These are phyloP conservation scores for Ilyonectria destructans DNA, from an alignment of 2,329 filamentous ascomycete genomes.

Conservation along the genomic window DNA sequence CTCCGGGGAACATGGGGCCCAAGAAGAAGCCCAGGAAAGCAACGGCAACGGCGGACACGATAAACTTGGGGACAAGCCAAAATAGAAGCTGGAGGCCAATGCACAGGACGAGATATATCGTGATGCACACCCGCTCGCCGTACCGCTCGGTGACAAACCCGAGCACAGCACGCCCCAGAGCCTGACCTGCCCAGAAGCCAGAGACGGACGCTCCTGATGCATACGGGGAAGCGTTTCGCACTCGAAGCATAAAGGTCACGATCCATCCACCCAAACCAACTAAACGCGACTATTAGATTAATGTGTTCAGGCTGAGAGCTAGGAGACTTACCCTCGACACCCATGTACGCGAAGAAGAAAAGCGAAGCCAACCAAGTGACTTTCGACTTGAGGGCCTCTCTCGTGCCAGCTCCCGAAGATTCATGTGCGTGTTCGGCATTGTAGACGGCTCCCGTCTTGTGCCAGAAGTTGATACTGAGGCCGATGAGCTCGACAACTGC, in stretches of 20 bases:
- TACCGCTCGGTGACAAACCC: constrained; percentile 80
- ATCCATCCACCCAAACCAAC: constrained; percentile 84
- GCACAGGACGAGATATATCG: constrained; percentile 74
- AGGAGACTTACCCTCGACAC: constrained; percentile 69
- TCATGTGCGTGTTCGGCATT: constrained; percentile 57
- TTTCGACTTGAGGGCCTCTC: constrained; percentile 60
- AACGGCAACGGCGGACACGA: constrained; percentile 72
- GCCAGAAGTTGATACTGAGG: constrained; percentile 72
- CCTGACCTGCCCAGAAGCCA: constrained; percentile 87
- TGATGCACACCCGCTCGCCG: constrained; percentile 75
- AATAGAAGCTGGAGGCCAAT: constrained; percentile 75
- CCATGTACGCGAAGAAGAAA: constrained; percentile 83
- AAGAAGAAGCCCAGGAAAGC: constrained; percentile 82
- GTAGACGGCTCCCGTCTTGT: constrained; percentile 69
- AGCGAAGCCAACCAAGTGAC: constrained; percentile 78
- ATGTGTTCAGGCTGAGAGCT: fast-evolving
- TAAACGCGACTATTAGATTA: constrained; percentile 38
- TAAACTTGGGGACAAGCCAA: constrained; percentile 74
- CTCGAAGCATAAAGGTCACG: constrained; percentile 83
- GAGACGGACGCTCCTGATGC: constrained; percentile 81
- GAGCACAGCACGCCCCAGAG: constrained; percentile 76
- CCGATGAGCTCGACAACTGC: constrained; percentile 71
- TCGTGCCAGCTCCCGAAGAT: constrained; percentile 52
- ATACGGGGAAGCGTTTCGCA: constrained; percentile 76
- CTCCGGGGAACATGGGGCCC: constrained; percentile 81